Percentiles rank a stretch among this genome's conserved stretches.
Evolutionary conservation across 176 grass and related monocot species (phyloP).

Genomic region (Raddia distichophylla): DNA sequence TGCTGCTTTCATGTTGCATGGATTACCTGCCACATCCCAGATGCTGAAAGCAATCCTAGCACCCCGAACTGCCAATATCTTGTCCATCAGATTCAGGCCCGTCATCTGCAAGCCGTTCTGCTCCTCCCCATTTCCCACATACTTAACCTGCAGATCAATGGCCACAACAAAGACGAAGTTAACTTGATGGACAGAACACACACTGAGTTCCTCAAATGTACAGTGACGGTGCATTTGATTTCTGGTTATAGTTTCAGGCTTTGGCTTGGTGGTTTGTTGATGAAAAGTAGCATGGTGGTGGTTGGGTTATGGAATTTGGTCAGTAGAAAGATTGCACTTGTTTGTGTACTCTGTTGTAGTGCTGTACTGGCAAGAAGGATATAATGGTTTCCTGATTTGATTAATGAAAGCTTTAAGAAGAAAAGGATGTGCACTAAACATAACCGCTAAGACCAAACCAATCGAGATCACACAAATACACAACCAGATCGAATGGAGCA

Average conservation of each 20-base stretch:
- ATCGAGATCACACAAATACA: conserved; percentile 7
- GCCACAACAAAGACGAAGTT: neutral
- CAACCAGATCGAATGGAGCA: neutral
- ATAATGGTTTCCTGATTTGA: conserved; percentile 7
- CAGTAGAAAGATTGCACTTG: neutral
- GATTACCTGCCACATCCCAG: conserved; percentile 93
- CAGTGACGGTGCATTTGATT: neutral
- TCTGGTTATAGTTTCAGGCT: neutral
- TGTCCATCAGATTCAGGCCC: conserved; percentile 98
- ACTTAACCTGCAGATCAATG: conserved; percentile 67
- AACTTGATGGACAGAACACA: neutral
- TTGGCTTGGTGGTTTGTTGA: neutral
- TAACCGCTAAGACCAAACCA: conserved; percentile 21
- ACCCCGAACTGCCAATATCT: conserved; percentile 65
- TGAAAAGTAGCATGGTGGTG: neutral
- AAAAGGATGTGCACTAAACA: conserved; percentile 1
- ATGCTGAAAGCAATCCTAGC: conserved; percentile 83
- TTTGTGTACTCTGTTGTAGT: neutral
- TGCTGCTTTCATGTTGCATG: neutral
- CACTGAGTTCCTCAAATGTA: neutral
- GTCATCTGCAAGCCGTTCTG: conserved; percentile 82
- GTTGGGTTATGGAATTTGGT: neutral
- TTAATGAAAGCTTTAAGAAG: conserved; percentile 5
- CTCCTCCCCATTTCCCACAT: conserved; percentile 76
- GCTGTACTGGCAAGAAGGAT: neutral